These are phyloP conservation scores for Mortierella sp. DNA, from an alignment of 371 early-diverging fungal genomes.

Conservation along the genomic window DNA sequence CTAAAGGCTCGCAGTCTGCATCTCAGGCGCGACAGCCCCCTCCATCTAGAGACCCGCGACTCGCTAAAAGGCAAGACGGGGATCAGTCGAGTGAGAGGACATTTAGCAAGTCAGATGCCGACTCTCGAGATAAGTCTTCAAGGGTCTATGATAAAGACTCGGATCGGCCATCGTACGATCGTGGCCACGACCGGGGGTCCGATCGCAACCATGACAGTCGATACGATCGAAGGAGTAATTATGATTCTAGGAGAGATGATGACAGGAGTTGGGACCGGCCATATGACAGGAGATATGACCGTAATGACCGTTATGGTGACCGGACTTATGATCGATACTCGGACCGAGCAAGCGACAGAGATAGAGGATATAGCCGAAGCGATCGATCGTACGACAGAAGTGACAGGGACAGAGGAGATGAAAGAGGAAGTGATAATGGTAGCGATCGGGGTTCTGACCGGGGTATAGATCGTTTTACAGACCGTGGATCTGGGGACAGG, in stretches of 20 bases:
- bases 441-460: constrained; percentile 6
- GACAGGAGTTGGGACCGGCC: constrained; percentile 11
- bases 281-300: constrained; percentile 8
- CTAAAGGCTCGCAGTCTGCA: no score
- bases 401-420: constrained; percentile 16
- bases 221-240: constrained; percentile 9
- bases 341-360: constrained; percentile 5
- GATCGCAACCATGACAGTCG: constrained; percentile 3
- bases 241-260: constrained; percentile 10
- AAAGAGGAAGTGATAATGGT: constrained; percentile 13
- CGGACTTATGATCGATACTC: constrained; percentile 1
- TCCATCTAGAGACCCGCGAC: no score
- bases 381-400: constrained; percentile 13
- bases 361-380: constrained; percentile 9
- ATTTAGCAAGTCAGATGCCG: neutral
- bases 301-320: neutral
- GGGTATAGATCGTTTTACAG: neutral
- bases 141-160: no score
- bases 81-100: neutral
- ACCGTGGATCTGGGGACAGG: neutral
- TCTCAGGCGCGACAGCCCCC: no score
- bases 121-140: no score
- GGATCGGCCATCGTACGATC: neutral
- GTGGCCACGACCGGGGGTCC: constrained; percentile 6
- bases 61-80: no score